Evolutionary conservation across 352 stramenopile genomes (phyloP).

Genomic region (Phytophthora cajani): DNA sequence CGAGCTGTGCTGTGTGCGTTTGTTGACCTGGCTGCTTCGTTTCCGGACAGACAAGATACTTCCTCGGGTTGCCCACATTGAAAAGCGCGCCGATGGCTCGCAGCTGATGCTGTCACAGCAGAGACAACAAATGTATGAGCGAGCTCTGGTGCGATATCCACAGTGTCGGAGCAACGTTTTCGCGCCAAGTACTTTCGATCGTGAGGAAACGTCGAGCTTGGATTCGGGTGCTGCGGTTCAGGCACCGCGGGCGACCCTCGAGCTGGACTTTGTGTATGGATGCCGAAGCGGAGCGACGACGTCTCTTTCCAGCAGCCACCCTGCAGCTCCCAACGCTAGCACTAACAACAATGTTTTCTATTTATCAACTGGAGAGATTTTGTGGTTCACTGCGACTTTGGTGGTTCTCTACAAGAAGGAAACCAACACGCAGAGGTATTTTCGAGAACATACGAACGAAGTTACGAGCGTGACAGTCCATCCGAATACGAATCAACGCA

Average conservation of each 20-base stretch:
- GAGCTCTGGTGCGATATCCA: constrained; percentile 63
- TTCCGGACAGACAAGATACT: constrained; percentile 63
- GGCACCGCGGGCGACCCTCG: constrained; percentile 43
- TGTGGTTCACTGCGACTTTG: constrained; percentile 68
- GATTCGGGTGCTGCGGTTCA: constrained; percentile 18
- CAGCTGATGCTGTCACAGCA: constrained; percentile 56
- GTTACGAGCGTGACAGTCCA: constrained; percentile 63
- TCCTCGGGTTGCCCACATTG: constrained; percentile 73
- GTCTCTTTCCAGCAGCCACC: constrained; percentile 32
- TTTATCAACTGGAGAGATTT: constrained; percentile 60
- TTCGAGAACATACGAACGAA: constrained; percentile 67
- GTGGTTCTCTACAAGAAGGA: constrained; percentile 67
- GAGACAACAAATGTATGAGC: constrained; percentile 72
- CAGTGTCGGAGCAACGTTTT: constrained; percentile 78
- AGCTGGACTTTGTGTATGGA: constrained; percentile 72
- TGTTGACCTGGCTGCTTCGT: not conserved
- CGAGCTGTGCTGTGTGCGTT: not conserved
- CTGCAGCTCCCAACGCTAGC: constrained; percentile 36
- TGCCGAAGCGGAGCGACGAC: constrained; percentile 48
- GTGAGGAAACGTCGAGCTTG: constrained; percentile 10
- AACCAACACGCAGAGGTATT: constrained; percentile 62
- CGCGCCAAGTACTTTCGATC: constrained; percentile 59
- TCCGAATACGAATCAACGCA: constrained; percentile 68
- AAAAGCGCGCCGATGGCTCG: constrained; percentile 57
- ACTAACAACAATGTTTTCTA: constrained; percentile 62